Conservation (phyloP, 1,284 basidiomycete species). For the Cystobasidium pallidum region DNA sequence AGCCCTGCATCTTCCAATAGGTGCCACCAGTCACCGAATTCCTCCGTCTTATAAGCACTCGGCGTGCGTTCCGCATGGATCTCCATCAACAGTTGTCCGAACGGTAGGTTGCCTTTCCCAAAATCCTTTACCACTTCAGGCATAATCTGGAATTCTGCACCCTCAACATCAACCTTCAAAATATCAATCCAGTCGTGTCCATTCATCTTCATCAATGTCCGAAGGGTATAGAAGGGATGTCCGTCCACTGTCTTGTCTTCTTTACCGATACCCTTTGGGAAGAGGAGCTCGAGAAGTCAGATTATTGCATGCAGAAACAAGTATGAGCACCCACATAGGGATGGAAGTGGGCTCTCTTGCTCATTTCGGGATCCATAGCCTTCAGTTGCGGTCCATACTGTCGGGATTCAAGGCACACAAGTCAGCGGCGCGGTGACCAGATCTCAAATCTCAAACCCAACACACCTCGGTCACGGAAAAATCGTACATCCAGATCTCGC, state of each 20-base stretch:
- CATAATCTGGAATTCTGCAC: constrained; percentile 41
- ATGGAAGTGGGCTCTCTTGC: constrained; percentile 31
- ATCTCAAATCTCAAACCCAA: too few relatives aligned
- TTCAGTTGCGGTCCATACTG: constrained; percentile 32
- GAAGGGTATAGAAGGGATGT: constrained; percentile 32
- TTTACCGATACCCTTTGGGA: constrained; percentile 19
- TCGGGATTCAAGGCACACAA: neutral
- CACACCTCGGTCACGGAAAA: constrained; percentile 38
- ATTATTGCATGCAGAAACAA: neutral
- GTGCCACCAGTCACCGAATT: constrained; percentile 64
- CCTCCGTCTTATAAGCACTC: constrained; percentile 58
- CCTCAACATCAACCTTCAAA: constrained; percentile 38
- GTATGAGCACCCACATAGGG: neutral
- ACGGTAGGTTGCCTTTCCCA: constrained; percentile 38
- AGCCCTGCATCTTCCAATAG: constrained; percentile 64
- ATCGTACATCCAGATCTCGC: constrained; percentile 43
- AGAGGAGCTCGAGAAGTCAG: neutral
- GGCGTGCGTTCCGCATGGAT: constrained; percentile 63
- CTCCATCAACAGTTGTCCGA: constrained; percentile 62
- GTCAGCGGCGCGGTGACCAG: too few relatives aligned
- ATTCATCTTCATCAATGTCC: constrained; percentile 41
- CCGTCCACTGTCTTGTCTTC: constrained; percentile 33
- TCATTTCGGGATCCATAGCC: constrained; percentile 22
- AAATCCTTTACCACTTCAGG: constrained; percentile 34
- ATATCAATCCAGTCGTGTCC: constrained; percentile 45